phyloP scores from a whole-genome alignment of 371 early-diverging fungal species.

The Choanephora cucurbitarum region DNA sequence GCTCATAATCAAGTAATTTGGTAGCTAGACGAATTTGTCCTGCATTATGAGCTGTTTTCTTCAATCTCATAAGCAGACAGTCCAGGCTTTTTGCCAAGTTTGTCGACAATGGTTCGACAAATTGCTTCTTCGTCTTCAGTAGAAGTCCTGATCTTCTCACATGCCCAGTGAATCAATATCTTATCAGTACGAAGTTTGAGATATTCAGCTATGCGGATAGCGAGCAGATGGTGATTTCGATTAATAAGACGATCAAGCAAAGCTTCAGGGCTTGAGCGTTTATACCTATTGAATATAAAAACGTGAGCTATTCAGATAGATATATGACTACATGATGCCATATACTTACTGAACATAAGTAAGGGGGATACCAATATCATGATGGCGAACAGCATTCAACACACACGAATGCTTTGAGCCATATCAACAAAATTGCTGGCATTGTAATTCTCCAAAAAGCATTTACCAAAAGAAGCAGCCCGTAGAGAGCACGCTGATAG shows the following conservation, averaged over 20 bases:
- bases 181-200: slow-evolving; percentile 77
- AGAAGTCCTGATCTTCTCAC: slow-evolving; percentile 87
- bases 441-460: slow-evolving; percentile 84
- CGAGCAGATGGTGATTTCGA: slow-evolving; percentile 85
- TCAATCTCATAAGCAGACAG: slow-evolving; percentile 92
- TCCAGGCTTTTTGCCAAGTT: slow-evolving; percentile 71
- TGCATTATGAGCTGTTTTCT: slow-evolving; percentile 82
- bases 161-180: slow-evolving; percentile 95
- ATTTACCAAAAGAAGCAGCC: slow-evolving; percentile 96
- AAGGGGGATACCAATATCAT: slow-evolving; percentile 87
- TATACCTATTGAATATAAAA: slow-evolving; percentile 53
- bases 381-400: slow-evolving; percentile 83
- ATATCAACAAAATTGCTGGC: slow-evolving; percentile 86
- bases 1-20: slow-evolving; percentile 90
- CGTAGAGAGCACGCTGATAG: slow-evolving; percentile 80
- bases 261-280: slow-evolving; percentile 74
- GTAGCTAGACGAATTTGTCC: slow-evolving; percentile 91
- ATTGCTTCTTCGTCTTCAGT: slow-evolving; percentile 87
- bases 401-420: slow-evolving; percentile 85
- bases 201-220: slow-evolving; percentile 84
- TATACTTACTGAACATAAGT: slow-evolving; percentile 79
- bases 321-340: too few species aligned
- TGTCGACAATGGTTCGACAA: slow-evolving; percentile 77
- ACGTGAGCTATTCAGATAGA: too few species aligned
- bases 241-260: slow-evolving; percentile 81